A percentile compares a stretch with the other conserved stretches of the same genome.
Conservation (phyloP, 179 eudicot genomes). For the Patellifolia procumbens region DNA sequence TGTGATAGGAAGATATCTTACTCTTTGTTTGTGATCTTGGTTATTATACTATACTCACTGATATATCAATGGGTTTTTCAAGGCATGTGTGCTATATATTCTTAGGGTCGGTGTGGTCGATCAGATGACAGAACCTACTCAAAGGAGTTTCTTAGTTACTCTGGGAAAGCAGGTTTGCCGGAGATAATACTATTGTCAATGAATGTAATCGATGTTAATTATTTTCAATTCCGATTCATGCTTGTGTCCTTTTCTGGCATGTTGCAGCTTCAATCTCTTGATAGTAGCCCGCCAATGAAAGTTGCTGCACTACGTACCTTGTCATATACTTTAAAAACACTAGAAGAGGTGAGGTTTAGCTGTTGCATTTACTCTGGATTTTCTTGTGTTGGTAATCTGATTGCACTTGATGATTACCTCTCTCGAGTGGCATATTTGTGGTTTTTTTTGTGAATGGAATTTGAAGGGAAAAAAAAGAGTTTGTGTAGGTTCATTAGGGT, state of each 20-base stretch:
- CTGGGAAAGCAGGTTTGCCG: conserved; percentile 81
- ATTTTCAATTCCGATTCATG: not conserved
- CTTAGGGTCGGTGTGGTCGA: conserved; percentile 93
- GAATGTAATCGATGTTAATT: conserved; percentile 1
- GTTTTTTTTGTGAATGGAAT: conserved; percentile 1
- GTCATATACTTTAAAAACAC: conserved; percentile 78
- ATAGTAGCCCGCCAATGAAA: conserved; percentile 69
- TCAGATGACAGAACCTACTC: conserved; percentile 98
- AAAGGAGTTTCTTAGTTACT: conserved; percentile 80
- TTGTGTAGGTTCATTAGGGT: not conserved
- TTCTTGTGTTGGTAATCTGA: conserved; percentile 4
- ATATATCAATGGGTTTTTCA: conserved; percentile 40
- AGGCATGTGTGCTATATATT: conserved; percentile 97
- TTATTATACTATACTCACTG: conserved; percentile 22
- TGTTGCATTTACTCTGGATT: conserved; percentile 5
- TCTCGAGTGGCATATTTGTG: not conserved
- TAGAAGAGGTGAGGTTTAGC: conserved; percentile 72
- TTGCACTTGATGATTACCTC: not conserved
- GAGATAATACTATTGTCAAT: conserved; percentile 12
- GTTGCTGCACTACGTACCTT: conserved; percentile 85
- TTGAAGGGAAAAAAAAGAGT: not conserved
- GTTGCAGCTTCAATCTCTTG: conserved; percentile 80
- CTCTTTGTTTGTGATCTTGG: too few species aligned
- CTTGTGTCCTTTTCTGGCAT: conserved; percentile 22
- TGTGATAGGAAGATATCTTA: not conserved